Base-by-base conservation (phyloP, 2,329 filamentous ascomycete genomes). In the Plectosphaerella sp. region DNA sequence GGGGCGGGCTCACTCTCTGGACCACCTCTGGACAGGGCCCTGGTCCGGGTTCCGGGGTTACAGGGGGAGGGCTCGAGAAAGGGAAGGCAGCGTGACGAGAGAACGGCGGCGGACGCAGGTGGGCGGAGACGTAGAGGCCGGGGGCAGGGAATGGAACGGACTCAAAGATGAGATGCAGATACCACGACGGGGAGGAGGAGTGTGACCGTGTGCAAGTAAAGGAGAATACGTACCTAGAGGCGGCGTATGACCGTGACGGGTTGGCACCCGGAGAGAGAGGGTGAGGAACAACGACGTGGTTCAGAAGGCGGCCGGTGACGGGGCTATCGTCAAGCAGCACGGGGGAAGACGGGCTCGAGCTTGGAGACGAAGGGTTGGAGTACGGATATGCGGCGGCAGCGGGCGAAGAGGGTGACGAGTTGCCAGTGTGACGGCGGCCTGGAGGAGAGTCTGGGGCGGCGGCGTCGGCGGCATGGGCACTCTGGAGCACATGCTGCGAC, bases 401-500 rank as follows among this genome's bases (percentile, higher is more conserved):
- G 28, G 28, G 28, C 28, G 28, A 33, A 33, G 28, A 33, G 28
- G 49, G 41, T 52, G 52, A 47, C 51, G 57, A 50, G 16, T 16
- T 53, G 53, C 51, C 50, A 49, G 42, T 55, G 56, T 43, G 56
- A 51, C 49, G 58, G 56, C 50, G 47, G 43, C 57, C 49, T 50
- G 54, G 20, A 56, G 51, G 35, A 54, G 52, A 49, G 52, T 49
- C 24, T 52, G 48, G 24, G 56, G 51, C 49, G 48, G 28, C 37
- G 50, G 47, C 42, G 22, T 22, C 22, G 56, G 46, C 48, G 57
- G 54, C 54, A 63, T 75, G 67, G 63, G 70, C 68, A 66, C 67
- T 68, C 66, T 72, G 73, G 68, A 71, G 70, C 66, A 71, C 70
- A 72, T 73, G 72, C 69, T 79, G 77, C 70, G 76, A 77, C 76